phyloP scores from a whole-genome alignment of 2,329 filamentous ascomycete species.

The Cladosporium halotolerans region DNA sequence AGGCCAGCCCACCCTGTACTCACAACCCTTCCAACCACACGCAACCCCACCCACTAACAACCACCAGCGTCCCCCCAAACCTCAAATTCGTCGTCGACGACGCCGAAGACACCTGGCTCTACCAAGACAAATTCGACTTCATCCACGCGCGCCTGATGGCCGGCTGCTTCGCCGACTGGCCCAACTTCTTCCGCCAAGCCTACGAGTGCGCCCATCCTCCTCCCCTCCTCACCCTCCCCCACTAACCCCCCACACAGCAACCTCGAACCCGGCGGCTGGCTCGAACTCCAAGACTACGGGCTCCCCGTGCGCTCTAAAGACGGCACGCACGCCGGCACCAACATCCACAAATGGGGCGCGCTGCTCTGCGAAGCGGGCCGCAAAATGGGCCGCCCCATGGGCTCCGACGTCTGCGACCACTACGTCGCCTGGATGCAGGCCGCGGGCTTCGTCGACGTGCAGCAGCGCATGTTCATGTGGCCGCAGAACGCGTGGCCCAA shows the following conservation, averaged over 20 bases:
- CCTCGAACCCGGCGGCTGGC: conserved; percentile 46
- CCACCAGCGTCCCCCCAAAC: conserved; percentile 50
- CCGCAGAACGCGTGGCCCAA: conserved; percentile 42
- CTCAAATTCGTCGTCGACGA: conserved; percentile 59
- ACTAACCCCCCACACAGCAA: conserved; percentile 21
- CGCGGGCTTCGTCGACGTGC: conserved; percentile 40
- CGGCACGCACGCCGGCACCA: conserved; percentile 30
- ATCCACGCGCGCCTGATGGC: conserved; percentile 49
- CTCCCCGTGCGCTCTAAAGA: conserved; percentile 35
- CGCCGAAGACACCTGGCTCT: conserved; percentile 54
- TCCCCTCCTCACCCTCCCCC: too few species aligned
- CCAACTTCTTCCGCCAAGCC: conserved; percentile 42
- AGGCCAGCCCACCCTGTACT: conserved; percentile 41
- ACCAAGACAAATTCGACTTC: conserved; percentile 49
- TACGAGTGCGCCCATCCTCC: conserved; percentile 34
- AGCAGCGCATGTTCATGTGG: conserved; percentile 36
- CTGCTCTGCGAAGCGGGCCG: conserved; percentile 33
- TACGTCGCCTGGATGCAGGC: conserved; percentile 35
- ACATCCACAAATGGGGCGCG: conserved; percentile 30
- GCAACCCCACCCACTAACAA: neutral
- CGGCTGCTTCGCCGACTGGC: conserved; percentile 50
- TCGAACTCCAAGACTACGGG: conserved; percentile 47
- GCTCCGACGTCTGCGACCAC: conserved; percentile 32
- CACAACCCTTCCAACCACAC: neutral
- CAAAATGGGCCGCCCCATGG: conserved; percentile 37